These are phyloP conservation scores for Verticillium alfalfae DNA, from an alignment of 2,329 filamentous ascomycete species.

Conservation along the genomic window DNA sequence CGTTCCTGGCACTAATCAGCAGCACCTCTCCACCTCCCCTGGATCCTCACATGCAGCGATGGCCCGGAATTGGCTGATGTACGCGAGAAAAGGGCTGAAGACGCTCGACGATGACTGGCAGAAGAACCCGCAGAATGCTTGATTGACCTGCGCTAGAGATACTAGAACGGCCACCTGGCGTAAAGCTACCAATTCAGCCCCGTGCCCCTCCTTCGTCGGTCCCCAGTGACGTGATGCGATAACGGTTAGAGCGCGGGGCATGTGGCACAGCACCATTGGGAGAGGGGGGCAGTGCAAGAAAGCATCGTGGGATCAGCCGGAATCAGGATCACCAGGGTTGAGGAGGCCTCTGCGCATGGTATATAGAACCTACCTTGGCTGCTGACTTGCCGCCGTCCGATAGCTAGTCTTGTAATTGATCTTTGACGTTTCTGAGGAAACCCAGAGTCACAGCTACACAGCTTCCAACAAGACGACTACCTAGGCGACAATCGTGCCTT, in stretches of 20 bases:
- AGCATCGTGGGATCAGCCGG: neutral
- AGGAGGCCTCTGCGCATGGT: neutral
- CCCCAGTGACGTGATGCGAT: neutral
- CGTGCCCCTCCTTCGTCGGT: neutral
- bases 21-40: neutral
- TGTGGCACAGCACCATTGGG: neutral
- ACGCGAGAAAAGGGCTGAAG: neutral
- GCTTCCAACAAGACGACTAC: too few species aligned
- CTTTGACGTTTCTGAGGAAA: too few species aligned
- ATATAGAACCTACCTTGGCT: neutral
- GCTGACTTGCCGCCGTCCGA: neutral
- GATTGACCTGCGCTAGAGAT: neutral
- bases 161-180: neutral
- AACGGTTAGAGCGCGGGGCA: neutral
- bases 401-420: too few species aligned
- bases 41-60: neutral
- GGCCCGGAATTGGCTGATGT: neutral
- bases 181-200: neutral
- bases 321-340: neutral
- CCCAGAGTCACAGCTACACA: too few species aligned
- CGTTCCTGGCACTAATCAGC: neutral
- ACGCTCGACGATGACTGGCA: neutral
- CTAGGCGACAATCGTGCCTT: neutral
- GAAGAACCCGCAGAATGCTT: neutral
- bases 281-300: neutral